Conservation (phyloP, 306 rosid species). For the Glycine latifolia region DNA sequence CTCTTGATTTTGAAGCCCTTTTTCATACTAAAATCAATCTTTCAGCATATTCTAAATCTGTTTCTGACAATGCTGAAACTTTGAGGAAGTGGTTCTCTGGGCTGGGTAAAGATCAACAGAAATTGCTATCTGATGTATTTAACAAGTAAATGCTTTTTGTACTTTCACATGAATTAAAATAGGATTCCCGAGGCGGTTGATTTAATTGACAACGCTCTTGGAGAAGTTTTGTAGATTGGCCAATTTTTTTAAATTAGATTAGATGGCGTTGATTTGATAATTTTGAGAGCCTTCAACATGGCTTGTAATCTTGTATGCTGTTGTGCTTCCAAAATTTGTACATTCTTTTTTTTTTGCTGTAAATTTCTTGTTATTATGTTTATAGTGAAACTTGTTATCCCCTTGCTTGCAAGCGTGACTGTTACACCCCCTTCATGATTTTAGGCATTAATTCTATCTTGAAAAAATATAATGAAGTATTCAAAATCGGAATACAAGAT, state of each 20-base stretch:
- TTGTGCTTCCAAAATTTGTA: slow-evolving; percentile 27
- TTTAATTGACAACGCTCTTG: slow-evolving; percentile 9
- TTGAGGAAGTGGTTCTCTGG: slow-evolving; percentile 71
- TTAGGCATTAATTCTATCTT: no score
- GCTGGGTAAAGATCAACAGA: slow-evolving; percentile 65
- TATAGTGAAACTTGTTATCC: slow-evolving; percentile 2
- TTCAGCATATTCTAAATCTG: slow-evolving; percentile 43
- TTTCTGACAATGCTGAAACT: slow-evolving; percentile 49
- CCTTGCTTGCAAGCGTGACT: no score
- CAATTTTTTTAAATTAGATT: slow-evolving; percentile 10
- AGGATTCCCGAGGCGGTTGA: slow-evolving; percentile 28
- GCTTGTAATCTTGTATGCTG: neutral
- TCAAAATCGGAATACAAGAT: neutral
- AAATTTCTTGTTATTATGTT: slow-evolving; percentile 23
- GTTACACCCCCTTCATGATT: neutral
- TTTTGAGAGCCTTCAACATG: slow-evolving; percentile 24
- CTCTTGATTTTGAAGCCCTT: slow-evolving; percentile 64
- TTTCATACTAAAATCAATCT: slow-evolving; percentile 47
- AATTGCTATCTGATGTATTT: slow-evolving; percentile 53
- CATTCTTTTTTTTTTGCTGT: slow-evolving; percentile 8
- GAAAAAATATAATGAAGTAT: neutral
- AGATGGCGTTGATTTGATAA: slow-evolving; percentile 7
- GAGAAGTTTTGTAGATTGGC: slow-evolving; percentile 40
- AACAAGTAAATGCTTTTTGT: slow-evolving; percentile 19
- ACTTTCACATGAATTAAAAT: slow-evolving; percentile 41